phyloP scores from a whole-genome alignment of 2,329 filamentous ascomycete genomes.

The Didymosphaeria variabile region DNA sequence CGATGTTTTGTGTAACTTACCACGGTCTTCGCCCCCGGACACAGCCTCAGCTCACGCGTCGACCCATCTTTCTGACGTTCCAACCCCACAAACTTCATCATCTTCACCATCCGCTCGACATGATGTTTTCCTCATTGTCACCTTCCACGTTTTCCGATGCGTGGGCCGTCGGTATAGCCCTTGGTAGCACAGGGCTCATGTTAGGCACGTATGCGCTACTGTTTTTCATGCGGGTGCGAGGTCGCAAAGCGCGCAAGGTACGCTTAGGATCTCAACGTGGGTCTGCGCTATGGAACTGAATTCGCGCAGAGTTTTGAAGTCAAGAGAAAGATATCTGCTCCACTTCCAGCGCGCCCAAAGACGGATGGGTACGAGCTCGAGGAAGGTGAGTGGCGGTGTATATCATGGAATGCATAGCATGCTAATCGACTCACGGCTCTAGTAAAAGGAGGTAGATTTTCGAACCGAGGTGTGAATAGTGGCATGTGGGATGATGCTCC shows the following conservation, averaged over 20 bases:
- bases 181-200: not conserved
- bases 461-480: not conserved
- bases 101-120: not conserved
- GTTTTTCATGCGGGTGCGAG: not conserved
- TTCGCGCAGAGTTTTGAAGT: slow-evolving; percentile 6
- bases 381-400: not conserved
- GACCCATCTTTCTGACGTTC: not conserved
- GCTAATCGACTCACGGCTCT: not conserved
- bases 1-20: not conserved
- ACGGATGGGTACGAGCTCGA: not conserved
- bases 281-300: not conserved
- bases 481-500: slow-evolving; percentile 6
- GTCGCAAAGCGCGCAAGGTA: slow-evolving; percentile 1
- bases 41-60: slow-evolving; percentile 1
- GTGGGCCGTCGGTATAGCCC: slow-evolving; percentile 4
- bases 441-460: not conserved
- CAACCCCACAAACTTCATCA: slow-evolving; percentile 1
- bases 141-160: not conserved
- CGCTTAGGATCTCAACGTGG: not conserved
- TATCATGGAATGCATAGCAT: not conserved
- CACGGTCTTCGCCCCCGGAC: not conserved
- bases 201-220: slow-evolving; percentile 3
- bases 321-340: slow-evolving; percentile 6
- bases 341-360: not conserved
- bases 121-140: not conserved